Base-by-base conservation (phyloP, 2,329 filamentous ascomycete species). In the Chaetomium olivaceum region DNA sequence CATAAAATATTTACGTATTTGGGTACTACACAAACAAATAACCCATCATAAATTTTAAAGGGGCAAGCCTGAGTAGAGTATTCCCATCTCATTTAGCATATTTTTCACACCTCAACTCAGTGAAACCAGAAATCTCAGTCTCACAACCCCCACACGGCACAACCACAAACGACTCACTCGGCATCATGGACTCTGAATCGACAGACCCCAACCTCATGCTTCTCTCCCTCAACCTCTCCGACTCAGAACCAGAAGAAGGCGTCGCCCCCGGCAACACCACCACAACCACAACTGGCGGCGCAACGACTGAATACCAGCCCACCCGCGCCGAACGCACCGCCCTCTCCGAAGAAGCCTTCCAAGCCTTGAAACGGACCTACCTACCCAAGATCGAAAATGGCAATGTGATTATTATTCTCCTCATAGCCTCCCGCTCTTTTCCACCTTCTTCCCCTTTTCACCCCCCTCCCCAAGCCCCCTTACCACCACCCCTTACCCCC, bases 321-420 rank as follows among this genome's bases (percentile, higher is more conserved):
- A 65, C 66, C 43, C 64, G 69, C 25, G 68, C 67, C 2, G 72
- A 75, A 43, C 70, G 74, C 57, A 75, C 67, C 14, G 72, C 71
- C 19, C 83, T 86, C 72, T 80, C 83, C 0, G 83, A 86, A 66
- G 80, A 78, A 19, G 79, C 80, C 1, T 86, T 84, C 69, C 79
- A 79, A 67, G 76, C 74, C 5, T 76, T 87, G 3, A 81, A 79
- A 72, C 73, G 71, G 4, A 74, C 71, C 1, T 87, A 87, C 65
- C 70, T 69, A 19, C 77, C 77, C 25, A 85, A 84, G 69, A 71
- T 85, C 46, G 83, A 87, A 71, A 84, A 86, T 66, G 85, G 85
- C 65, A 76, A 86, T 69, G 85, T 85, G 72, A n/a, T 23, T 31
- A 6, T 7, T 21, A 19, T 14, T 11, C 31, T 9, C 31, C 31